Conservation (phyloP, 306 rosid genomes). For the Cucurbita ficifolia region DNA sequence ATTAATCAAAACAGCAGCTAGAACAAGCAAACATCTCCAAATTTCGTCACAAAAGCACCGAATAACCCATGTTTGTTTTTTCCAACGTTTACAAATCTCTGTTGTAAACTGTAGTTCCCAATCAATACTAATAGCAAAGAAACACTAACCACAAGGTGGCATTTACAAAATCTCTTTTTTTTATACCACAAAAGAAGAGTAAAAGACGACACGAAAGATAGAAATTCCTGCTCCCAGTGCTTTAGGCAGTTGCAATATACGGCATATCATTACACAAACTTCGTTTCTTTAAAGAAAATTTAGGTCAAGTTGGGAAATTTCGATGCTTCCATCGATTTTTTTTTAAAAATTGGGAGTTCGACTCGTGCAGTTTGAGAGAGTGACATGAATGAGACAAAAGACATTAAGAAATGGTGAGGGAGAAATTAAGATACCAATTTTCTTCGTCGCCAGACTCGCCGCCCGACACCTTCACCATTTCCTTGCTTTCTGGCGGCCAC, state of each 20-base stretch:
- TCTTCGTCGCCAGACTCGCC: constrained; percentile 74
- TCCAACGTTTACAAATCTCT: neutral
- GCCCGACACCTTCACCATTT: constrained; percentile 24
- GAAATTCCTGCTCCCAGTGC: neutral
- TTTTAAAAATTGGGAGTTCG: no score
- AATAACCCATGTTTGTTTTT: neutral
- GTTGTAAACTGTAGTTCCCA: neutral
- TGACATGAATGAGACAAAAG: neutral
- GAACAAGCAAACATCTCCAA: neutral
- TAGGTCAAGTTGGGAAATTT: neutral
- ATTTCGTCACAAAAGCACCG: neutral
- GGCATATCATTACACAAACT: neutral
- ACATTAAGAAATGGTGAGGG: neutral
- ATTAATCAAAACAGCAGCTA: neutral
- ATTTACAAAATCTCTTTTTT: neutral
- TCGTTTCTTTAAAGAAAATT: neutral
- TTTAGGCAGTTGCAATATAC: neutral
- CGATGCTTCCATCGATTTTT: no score
- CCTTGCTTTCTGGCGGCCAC: constrained; percentile 35
- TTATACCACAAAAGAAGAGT: neutral
- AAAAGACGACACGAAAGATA: neutral
- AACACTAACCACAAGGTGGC: neutral
- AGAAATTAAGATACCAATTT: constrained; percentile 39
- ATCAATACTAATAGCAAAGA: neutral
- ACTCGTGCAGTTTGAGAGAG: neutral